phyloP scores from a whole-genome alignment of 352 stramenopile species.

The Phytopythium helicoides region DNA sequence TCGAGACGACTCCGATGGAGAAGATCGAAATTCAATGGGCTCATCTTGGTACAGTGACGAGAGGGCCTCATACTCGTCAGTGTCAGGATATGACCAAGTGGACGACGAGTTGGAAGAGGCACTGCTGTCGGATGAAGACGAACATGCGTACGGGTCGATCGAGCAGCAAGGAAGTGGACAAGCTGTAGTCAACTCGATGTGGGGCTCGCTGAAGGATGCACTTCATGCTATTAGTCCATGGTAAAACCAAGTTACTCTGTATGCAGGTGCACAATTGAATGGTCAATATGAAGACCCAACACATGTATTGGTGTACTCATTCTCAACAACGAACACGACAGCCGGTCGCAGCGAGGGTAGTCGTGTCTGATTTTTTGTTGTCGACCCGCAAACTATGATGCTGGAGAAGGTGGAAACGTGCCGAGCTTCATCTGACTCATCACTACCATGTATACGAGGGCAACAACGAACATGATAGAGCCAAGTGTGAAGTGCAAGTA shows the following conservation, averaged over 20 bases:
- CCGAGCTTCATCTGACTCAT: conserved; percentile 19
- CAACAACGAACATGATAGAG: conserved; percentile 18
- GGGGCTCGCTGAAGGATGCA: conserved; percentile 48
- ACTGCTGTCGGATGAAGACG: conserved; percentile 66
- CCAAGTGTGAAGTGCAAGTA: conserved; percentile 28
- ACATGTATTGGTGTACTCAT: too few relatives aligned
- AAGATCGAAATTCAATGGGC: conserved; percentile 12
- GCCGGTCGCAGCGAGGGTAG: too few relatives aligned
- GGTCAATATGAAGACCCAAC: conserved; percentile 2
- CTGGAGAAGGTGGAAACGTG: conserved; percentile 7
- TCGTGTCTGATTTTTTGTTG: too few relatives aligned
- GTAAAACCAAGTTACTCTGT: conserved; percentile 22
- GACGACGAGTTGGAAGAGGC: conserved; percentile 67
- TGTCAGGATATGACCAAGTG: conserved; percentile 11
- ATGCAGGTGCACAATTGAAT: too few relatives aligned
- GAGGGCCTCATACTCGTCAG: conserved; percentile 20
- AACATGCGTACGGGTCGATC: conserved; percentile 70
- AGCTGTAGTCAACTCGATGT: conserved; percentile 21
- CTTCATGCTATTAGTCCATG: conserved; percentile 75
- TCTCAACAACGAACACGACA: too few relatives aligned
- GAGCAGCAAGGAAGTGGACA: conserved; percentile 12
- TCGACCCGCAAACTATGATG: too few relatives aligned
- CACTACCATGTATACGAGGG: conserved; percentile 22
- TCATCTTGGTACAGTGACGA: conserved; percentile 29
- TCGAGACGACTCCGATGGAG: conserved; percentile 15